A percentile compares a stretch with the other conserved stretches of the same genome.
Conservation (phyloP, 352 stramenopile genomes). For the Thalassiosira livingstoniorum region DNA sequence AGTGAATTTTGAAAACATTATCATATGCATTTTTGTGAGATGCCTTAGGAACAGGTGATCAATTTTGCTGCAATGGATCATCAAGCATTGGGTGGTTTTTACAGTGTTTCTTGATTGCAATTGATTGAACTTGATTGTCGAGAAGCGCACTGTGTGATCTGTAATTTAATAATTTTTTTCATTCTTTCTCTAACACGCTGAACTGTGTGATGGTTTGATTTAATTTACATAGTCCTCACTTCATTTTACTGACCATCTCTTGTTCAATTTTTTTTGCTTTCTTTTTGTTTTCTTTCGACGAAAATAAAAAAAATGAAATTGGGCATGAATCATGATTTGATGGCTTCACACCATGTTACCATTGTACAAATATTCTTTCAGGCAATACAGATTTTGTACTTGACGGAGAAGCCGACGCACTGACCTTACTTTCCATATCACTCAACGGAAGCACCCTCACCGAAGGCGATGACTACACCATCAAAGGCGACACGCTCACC, state of each 20-base stretch:
- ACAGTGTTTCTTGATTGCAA: too few relatives aligned
- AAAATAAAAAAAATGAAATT: background rate
- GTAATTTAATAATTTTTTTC: too few relatives aligned
- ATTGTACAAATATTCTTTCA: background rate
- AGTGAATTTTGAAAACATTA: too few relatives aligned
- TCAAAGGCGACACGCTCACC: slow-evolving; percentile 50
- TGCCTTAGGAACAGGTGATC: too few relatives aligned
- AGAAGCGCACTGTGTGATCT: too few relatives aligned
- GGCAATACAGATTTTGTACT: slow-evolving; percentile 71
- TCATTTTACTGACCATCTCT: background rate
- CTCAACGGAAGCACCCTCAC: slow-evolving; percentile 70
- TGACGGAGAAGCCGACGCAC: slow-evolving; percentile 82
- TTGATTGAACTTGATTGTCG: too few relatives aligned
- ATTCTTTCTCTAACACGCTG: too few relatives aligned
- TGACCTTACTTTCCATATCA: slow-evolving; percentile 64
- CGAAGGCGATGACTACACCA: slow-evolving; percentile 65
- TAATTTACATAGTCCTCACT: background rate
- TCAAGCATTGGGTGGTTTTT: too few relatives aligned
- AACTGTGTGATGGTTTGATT: background rate
- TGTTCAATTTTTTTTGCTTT: background rate
- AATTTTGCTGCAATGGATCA: too few relatives aligned
- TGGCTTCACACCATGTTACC: background rate
- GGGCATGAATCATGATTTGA: background rate
- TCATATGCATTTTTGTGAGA: too few relatives aligned
- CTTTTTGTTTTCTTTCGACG: background rate